Evolutionary conservation across 805 yeast species (phyloP), one percentile per base, ranked within the genome.

Genomic region (Candida silvatica): DNA sequence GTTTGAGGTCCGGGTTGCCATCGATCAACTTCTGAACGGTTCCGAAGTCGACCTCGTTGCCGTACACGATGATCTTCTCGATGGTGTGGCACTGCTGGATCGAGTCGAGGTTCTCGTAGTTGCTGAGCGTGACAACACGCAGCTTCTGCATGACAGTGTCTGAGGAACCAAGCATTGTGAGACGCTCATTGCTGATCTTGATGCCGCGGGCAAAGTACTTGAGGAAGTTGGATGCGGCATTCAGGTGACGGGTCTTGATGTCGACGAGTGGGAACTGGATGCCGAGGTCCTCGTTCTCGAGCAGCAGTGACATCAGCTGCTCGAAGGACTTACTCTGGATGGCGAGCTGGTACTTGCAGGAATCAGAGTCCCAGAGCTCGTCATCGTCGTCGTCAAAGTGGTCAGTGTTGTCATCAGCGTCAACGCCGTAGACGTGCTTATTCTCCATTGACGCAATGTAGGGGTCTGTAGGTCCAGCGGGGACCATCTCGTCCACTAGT

Each of bases 61-160:
- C 47, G 11, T 37, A 18, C 4, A 44, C 31, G 8, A 39, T 34
- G 11, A 44, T 20, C 12, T 42, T 40, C 29, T 31, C 34, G 17
- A 34, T 36, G 7, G 14, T 8, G 6, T 35, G 25, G 17, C 37
- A 32, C 16, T 34, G 36, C 17, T 32, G 25, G 15, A 40, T 38
- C 19, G 36, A 18, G 22, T 42, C 42, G n/a, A 37, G 40, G 29
- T 44, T 36, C 24, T 44, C 42, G 20, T 42, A 44, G 20, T 40
- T 35, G 11, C 29, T 27, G 8, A 44, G 6, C 11, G 41, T 32
- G 6, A 44, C 19, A 8, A 36, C 30, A 5, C 22, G 15, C n/a
- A 44, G 31, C 22, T 42, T 42, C 8, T 6, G 11, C 8, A 35
- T 33, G 2, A 42, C 23, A 2, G 30, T 23, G 14, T 33, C 29